Conservation (phyloP, 2,329 filamentous ascomycete species). For the Laburnicola sp. region DNA sequence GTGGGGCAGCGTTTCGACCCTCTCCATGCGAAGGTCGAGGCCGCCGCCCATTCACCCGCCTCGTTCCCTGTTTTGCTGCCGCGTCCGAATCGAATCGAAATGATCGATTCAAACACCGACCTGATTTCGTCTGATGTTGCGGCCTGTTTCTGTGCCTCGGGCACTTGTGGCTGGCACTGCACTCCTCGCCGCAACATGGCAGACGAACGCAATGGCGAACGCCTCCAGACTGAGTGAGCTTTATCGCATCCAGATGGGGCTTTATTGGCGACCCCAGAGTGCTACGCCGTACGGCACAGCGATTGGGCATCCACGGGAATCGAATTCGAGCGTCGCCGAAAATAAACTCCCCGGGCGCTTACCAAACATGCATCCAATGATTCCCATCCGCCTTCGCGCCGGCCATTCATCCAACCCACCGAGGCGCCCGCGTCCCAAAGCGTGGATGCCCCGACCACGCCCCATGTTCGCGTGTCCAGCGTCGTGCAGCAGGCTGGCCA, state of each 20-base stretch:
- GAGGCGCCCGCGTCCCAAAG: conserved; percentile 29
- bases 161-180: background rate
- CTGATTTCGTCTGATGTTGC: background rate
- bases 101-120: background rate
- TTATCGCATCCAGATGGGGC: conserved; percentile 17
- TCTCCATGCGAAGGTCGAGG: conserved; percentile 23
- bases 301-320: conserved; percentile 32
- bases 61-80: conserved; percentile 13
- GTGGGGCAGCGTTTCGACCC: conserved; percentile 16
- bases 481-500: conserved; percentile 26
- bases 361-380: conserved; percentile 34
- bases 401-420: conserved; percentile 9
- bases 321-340: conserved; percentile 23
- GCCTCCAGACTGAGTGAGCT: too few species aligned
- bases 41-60: conserved; percentile 17
- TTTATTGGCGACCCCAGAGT: conserved; percentile 36
- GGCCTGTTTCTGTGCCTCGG: background rate
- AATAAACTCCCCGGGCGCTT: conserved; percentile 42
- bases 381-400: conserved; percentile 34
- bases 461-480: conserved; percentile 19
- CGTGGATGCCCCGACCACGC: conserved; percentile 22
- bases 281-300: conserved; percentile 15
- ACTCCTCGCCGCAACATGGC: background rate
- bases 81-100: background rate
- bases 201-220: conserved; percentile 2